Base-by-base conservation (phyloP, 31 red algal species). In the Asparagopsis taxiformis region DNA sequence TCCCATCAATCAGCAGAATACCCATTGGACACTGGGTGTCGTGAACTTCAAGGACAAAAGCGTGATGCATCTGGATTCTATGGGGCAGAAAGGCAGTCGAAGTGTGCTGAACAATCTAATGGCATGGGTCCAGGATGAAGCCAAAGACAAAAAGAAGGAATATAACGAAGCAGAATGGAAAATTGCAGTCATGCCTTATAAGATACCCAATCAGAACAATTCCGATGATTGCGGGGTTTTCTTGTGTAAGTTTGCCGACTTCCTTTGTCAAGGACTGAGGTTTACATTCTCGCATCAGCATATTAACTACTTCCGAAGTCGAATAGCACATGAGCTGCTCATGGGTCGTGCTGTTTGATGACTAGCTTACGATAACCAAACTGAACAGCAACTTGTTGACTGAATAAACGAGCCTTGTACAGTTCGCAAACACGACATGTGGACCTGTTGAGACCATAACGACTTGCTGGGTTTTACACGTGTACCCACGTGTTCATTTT, bases 201-300 rank as follows among this genome's bases (percentile, higher is more conserved):
- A 33, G 24, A 77, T 94, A 1, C 95, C 95, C 3, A 70, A 74
- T 25, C 95, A 98, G 75, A 43, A 20, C 1, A 98, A 98, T 70
- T 74, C 67, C 16, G 77, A 93, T 66, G 95, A 98, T 35, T 98
- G 95, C 54, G 95, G 95, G 22, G 90, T 98, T 32, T 98, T 93
- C 62, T 49, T 79, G 38, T 93, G 89, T 65, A 72, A 83, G 49
- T 98, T 85, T 72, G 90, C 90, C 3, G 90, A 93, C 38, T 81
- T 74, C 51, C 35, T 93, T 33, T 58, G 58, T 9, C 48, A 68
- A 44, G 80, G 74, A 17, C 75, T 49, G 51, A 29, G 51, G 38
- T 75, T 94, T 56, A 65, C 56, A 1, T 98, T 93, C 68, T 48
- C 41, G 11, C 62, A 77, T 22, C 67, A 66, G 13, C 68, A 89